A percentile compares a stretch with the other conserved stretches of the same genome.
Conservation (phyloP, 2,329 filamentous ascomycete genomes). For the Xylaria polymorpha region DNA sequence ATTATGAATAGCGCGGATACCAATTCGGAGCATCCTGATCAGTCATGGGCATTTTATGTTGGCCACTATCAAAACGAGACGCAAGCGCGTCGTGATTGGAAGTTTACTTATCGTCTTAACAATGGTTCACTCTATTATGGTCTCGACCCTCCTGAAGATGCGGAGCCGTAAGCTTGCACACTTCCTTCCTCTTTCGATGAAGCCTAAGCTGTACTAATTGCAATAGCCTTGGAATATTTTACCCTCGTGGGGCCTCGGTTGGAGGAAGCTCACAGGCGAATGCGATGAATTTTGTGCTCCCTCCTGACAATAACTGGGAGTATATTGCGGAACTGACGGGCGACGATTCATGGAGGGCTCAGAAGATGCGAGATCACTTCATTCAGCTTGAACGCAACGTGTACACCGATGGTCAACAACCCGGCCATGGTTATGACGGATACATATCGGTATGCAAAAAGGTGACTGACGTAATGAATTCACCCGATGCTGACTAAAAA, state of each 20-base stretch:
- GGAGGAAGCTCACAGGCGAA: slow-evolving; percentile 9
- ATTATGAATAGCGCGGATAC: neutral
- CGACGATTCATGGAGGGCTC: slow-evolving; percentile 64
- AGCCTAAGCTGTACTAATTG: neutral
- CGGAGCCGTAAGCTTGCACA: neutral
- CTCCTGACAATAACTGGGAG: slow-evolving; percentile 65
- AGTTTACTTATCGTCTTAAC: slow-evolving; percentile 65
- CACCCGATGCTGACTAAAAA: neutral
- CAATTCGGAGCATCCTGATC: slow-evolving; percentile 61
- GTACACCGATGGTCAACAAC: slow-evolving; percentile 42
- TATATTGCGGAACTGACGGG: slow-evolving; percentile 65
- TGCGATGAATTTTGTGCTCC: slow-evolving; percentile 45
- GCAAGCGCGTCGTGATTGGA: slow-evolving; percentile 55
- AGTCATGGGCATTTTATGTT: slow-evolving; percentile 72
- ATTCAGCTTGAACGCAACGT: slow-evolving; percentile 58
- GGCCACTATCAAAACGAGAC: slow-evolving; percentile 66
- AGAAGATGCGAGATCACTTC: slow-evolving; percentile 68
- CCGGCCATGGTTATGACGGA: neutral
- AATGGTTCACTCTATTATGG: slow-evolving; percentile 64
- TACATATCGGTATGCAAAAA: neutral
- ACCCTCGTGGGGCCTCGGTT: slow-evolving; percentile 1
- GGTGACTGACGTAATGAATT: neutral
- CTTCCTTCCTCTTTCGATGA: neutral
- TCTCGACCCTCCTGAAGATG: slow-evolving; percentile 60
- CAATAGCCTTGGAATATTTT: neutral